phyloP scores from a whole-genome alignment of 345 rosid species.

The Carallia pectinifolia region DNA sequence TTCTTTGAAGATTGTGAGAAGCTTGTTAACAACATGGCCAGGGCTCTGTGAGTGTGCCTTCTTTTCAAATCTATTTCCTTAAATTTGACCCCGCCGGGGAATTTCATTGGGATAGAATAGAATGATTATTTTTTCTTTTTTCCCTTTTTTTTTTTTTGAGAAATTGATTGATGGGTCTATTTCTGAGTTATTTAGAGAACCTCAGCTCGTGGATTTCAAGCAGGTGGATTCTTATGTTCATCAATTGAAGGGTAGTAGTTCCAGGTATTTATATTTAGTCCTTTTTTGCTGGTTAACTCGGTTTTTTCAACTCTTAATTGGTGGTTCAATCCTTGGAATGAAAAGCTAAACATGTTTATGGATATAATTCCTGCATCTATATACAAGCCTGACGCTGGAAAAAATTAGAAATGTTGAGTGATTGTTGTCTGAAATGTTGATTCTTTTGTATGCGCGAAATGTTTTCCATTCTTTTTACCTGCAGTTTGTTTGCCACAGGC shows the following conservation, averaged over 20 bases:
- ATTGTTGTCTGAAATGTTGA: background rate
- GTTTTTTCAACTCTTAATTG: background rate
- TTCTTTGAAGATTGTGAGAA: constrained; percentile 82
- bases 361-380: background rate
- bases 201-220: constrained; percentile 58
- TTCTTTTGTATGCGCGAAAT: background rate
- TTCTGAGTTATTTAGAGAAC: constrained; percentile 38
- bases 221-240: constrained; percentile 78
- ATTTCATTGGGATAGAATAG: too few relatives aligned
- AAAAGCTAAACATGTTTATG: background rate
- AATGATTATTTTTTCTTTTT: background rate
- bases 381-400: background rate
- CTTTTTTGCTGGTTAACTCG: background rate
- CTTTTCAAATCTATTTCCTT: background rate
- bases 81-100: background rate
- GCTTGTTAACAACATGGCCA: constrained; percentile 61
- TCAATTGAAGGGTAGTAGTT: constrained; percentile 96
- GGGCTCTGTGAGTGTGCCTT: constrained; percentile 55
- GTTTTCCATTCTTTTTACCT: background rate
- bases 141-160: background rate
- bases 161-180: constrained; percentile 10
- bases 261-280: constrained; percentile 52
- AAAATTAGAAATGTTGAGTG: background rate
- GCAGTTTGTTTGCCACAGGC: constrained; percentile 5
- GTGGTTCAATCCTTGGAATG: background rate